These are phyloP conservation scores for Mucor saturninus DNA, from an alignment of 371 early-diverging fungal species.

Conservation along the genomic window DNA sequence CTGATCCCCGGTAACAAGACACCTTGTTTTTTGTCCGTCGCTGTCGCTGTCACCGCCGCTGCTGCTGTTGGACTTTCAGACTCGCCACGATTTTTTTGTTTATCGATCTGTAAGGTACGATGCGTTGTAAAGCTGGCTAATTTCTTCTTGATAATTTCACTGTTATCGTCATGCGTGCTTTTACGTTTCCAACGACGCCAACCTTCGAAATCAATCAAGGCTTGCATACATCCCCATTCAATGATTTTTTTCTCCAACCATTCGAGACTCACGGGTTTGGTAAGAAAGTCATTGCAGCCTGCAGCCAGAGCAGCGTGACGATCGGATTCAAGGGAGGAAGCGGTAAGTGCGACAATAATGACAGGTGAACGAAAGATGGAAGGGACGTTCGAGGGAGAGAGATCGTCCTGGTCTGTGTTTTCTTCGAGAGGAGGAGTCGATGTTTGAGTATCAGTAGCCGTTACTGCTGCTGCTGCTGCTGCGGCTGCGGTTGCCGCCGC, in stretches of 20 bases:
- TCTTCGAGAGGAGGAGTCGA: background rate
- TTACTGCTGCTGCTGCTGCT: conserved; percentile 6
- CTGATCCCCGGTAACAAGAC: conserved; percentile 26
- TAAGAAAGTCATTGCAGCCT: conserved; percentile 86
- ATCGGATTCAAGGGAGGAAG: conserved; percentile 72
- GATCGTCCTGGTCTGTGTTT: too few relatives aligned
- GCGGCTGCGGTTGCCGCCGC: background rate
- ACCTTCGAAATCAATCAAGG: conserved; percentile 80
- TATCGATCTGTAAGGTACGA: conserved; percentile 9
- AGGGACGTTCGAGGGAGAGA: conserved; percentile 15
- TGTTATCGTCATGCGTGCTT: background rate
- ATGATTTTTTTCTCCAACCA: conserved; percentile 85
- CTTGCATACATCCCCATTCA: conserved; percentile 91
- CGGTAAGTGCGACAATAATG: conserved; percentile 86
- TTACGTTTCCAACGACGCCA: conserved; percentile 67
- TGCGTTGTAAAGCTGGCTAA: background rate
- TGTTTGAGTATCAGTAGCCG: background rate
- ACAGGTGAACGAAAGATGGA: conserved; percentile 67
- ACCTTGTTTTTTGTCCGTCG: background rate
- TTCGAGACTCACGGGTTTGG: conserved; percentile 76
- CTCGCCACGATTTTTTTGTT: conserved; percentile 22
- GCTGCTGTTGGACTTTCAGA: background rate
- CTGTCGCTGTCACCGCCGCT: too few relatives aligned
- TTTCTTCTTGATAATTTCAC: background rate
- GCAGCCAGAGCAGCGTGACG: conserved; percentile 76